phyloP scores from a whole-genome alignment of 2,329 filamentous ascomycete genomes.

The Penicillium occitanis region DNA sequence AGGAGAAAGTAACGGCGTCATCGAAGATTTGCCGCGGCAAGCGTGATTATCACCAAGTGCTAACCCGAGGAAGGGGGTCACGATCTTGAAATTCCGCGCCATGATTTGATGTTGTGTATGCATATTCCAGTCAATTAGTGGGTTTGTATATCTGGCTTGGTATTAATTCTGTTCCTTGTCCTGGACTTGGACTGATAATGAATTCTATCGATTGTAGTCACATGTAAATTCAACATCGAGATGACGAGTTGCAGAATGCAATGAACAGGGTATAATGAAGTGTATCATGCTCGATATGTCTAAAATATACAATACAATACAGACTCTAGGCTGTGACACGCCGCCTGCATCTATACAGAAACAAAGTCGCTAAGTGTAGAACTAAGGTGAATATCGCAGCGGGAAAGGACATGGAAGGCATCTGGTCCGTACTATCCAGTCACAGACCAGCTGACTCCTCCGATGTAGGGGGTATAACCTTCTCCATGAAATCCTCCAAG shows the following conservation, averaged over 20 bases:
- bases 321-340: neutral
- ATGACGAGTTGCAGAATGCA: neutral
- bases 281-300: neutral
- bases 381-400: conserved; percentile 9
- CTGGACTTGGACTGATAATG: neutral
- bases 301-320: neutral
- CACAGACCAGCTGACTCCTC: conserved; percentile 34
- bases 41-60: neutral
- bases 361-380: conserved; percentile 6
- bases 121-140: neutral
- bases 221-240: neutral
- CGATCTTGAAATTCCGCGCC: neutral
- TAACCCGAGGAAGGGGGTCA: neutral
- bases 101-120: neutral
- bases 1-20: neutral
- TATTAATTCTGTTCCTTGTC: neutral
- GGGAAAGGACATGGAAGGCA: neutral
- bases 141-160: neutral
- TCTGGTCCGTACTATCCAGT: conserved; percentile 28
- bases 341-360: neutral
- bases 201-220: neutral
- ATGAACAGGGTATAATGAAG: neutral
- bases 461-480: conserved; percentile 52
- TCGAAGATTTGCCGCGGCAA: neutral
- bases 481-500: conserved; percentile 64